These are phyloP conservation scores for Neurospora sp. DNA, from an alignment of 495 filamentous ascomycete species.

Conservation along the genomic window DNA sequence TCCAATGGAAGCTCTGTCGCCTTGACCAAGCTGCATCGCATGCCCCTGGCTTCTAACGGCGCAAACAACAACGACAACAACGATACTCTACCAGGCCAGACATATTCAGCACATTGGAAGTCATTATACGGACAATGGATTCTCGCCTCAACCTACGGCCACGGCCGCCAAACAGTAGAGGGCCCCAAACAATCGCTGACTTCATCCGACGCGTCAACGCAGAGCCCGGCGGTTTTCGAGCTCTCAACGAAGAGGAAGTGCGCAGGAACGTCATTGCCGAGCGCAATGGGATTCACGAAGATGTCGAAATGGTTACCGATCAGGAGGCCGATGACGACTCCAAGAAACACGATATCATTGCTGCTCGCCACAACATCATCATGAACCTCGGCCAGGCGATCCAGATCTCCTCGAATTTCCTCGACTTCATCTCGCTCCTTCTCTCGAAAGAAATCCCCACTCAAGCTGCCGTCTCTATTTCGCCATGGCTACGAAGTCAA, in stretches of 20 bases:
- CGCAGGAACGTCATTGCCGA: slow-evolving; percentile 48
- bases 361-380: slow-evolving; percentile 44
- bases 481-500: slow-evolving; percentile 51
- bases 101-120: background rate
- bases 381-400: slow-evolving; percentile 38
- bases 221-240: slow-evolving; percentile 64
- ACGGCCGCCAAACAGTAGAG: slow-evolving; percentile 41
- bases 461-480: slow-evolving; percentile 59
- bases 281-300: slow-evolving; percentile 17
- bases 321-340: slow-evolving; percentile 25
- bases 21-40: background rate
- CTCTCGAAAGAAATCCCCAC: slow-evolving; percentile 66
- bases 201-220: slow-evolving; percentile 66
- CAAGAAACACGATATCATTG: slow-evolving; percentile 30
- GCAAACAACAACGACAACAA: background rate
- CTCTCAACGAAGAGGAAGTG: slow-evolving; percentile 53
- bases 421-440: slow-evolving; percentile 80
- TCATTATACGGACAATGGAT: slow-evolving; percentile 23
- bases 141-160: slow-evolving; percentile 58
- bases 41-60: background rate
- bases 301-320: slow-evolving; percentile 23
- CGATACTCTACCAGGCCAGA: background rate
- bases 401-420: slow-evolving; percentile 11
- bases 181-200: slow-evolving; percentile 52
- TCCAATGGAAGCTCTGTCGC: background rate